A percentile compares a stretch with the other conserved stretches of the same genome.
These are phyloP conservation scores for Aspergillus fumigatus DNA, from an alignment of 2,329 filamentous ascomycete genomes.

Conservation along the genomic window DNA sequence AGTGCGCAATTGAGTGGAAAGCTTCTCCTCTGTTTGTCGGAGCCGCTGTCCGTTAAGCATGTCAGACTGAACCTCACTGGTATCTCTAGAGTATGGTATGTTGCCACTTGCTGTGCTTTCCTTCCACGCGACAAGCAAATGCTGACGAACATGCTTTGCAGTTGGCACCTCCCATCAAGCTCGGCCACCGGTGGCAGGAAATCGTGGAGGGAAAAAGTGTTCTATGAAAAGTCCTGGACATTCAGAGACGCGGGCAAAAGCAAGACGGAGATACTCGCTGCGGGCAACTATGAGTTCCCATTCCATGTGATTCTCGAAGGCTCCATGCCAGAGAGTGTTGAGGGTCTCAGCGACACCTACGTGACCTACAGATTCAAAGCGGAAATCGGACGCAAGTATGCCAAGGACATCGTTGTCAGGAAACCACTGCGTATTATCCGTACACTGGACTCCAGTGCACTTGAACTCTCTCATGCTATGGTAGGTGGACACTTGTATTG, in stretches of 20 bases:
- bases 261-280: constrained; percentile 54
- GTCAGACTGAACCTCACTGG: constrained; percentile 68
- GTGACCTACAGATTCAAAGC: constrained; percentile 90
- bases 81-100: constrained; percentile 64
- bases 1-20: constrained; percentile 70
- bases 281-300: constrained; percentile 79
- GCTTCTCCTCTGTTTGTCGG: constrained; percentile 67
- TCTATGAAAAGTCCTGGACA: constrained; percentile 68
- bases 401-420: constrained; percentile 76
- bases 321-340: constrained; percentile 72
- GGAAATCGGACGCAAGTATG: constrained; percentile 82
- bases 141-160: constrained; percentile 9
- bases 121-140: neutral
- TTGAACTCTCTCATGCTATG: constrained; percentile 83
- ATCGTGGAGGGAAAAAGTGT: constrained; percentile 42
- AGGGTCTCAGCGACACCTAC: constrained; percentile 80
- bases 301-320: constrained; percentile 73
- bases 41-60: constrained; percentile 66
- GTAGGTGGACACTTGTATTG: constrained; percentile 33
- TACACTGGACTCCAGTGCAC: constrained; percentile 68
- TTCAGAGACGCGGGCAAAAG: constrained; percentile 54
- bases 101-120: constrained; percentile 15
- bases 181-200: constrained; percentile 35
- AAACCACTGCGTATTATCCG: constrained; percentile 75
- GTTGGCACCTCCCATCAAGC: constrained; percentile 35